Evolutionary conservation across 805 yeast genomes (phyloP).

Genomic region (Nakazawaea pomicola): DNA sequence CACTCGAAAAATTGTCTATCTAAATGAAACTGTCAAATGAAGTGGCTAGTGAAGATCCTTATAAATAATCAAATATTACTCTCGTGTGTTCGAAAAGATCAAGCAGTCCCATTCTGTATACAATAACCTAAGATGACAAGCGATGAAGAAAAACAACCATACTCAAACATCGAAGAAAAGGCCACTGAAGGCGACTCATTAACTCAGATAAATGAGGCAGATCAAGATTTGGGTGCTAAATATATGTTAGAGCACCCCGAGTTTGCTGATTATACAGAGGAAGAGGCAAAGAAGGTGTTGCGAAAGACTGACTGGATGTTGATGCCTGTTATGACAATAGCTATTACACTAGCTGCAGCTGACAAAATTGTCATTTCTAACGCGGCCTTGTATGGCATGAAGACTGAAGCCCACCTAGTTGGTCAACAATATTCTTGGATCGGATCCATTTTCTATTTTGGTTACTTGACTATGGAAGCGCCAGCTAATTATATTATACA

Average conservation of each 20-base stretch:
- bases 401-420: conserved; percentile 39
- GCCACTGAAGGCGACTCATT: not conserved
- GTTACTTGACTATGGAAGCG: conserved; percentile 37
- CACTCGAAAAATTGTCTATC: no score
- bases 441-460: conserved; percentile 48
- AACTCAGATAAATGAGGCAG: conserved; percentile 4
- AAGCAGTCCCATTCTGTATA: no score
- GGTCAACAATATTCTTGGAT: conserved; percentile 43
- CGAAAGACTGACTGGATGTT: conserved; percentile 18
- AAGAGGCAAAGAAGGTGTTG: conserved; percentile 16
- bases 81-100: no score
- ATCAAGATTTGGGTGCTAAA: conserved; percentile 21
- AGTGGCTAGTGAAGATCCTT: no score
- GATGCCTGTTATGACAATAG: conserved; percentile 18
- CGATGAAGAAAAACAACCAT: conserved; percentile 2
- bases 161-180: conserved; percentile 1
- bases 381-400: conserved; percentile 39
- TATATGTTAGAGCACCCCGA: conserved; percentile 20
- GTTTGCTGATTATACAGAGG: conserved; percentile 18
- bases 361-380: conserved; percentile 18
- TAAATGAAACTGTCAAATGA: no score
- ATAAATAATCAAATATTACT: no score
- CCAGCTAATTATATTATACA: conserved; percentile 38
- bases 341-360: conserved; percentile 19
- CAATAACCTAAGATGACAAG: no score